Percentiles rank a stretch among this genome's conserved stretches.
These are phyloP conservation scores for Dactylonectria macrodidyma DNA, from an alignment of 2,329 filamentous ascomycete genomes.

Conservation along the genomic window DNA sequence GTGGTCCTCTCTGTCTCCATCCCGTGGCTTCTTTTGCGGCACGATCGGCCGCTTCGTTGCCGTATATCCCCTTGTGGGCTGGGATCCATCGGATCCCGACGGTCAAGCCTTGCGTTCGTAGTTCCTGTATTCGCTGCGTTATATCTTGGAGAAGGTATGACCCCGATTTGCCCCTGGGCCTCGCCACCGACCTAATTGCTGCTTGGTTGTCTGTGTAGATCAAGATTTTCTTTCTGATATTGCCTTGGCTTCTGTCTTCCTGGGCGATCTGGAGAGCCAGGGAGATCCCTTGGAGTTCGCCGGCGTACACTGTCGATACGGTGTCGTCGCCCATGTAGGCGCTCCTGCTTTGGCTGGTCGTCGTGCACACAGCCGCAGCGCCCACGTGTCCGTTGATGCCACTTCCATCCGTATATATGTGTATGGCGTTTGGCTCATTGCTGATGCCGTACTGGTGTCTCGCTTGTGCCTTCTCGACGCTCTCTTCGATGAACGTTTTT, in stretches of 20 bases:
- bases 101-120: background rate
- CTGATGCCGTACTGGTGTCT: too few relatives aligned
- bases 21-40: background rate
- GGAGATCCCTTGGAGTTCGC: slow-evolving; percentile 25
- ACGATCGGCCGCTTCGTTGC: slow-evolving; percentile 18
- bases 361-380: too few relatives aligned
- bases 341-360: too few relatives aligned
- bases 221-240: slow-evolving; percentile 8
- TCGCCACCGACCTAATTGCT: slow-evolving; percentile 14
- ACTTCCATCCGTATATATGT: too few relatives aligned
- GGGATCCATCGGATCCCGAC: slow-evolving; percentile 14
- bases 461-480: too few relatives aligned
- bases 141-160: slow-evolving; percentile 22
- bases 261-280: slow-evolving; percentile 18
- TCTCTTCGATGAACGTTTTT: too few relatives aligned
- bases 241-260: slow-evolving; percentile 13
- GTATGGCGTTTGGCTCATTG: too few relatives aligned
- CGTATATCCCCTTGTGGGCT: slow-evolving; percentile 11
- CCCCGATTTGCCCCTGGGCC: slow-evolving; percentile 21
- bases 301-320: too few relatives aligned
- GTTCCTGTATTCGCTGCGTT: slow-evolving; percentile 6
- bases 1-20: background rate
- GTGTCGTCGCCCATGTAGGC: too few relatives aligned
- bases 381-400: too few relatives aligned
- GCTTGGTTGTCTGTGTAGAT: slow-evolving; percentile 30